Conservation (phyloP, 805 yeast genomes). For the Yamadazyma scolyti region DNA sequence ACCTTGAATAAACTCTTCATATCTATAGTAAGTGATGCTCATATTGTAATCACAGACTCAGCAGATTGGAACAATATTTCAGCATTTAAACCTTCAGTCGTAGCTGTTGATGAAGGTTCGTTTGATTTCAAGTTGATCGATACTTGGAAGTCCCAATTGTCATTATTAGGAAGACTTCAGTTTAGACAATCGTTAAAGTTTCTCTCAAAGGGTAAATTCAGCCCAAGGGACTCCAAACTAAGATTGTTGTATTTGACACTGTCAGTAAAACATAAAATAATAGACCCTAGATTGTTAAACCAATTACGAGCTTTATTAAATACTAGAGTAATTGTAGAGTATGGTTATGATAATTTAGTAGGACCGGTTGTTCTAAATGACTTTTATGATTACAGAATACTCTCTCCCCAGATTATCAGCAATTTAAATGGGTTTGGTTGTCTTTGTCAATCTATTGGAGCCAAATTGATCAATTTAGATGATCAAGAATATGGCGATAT, state of each 20-base stretch:
- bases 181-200: conserved; percentile 37
- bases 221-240: no score
- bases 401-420: conserved; percentile 20
- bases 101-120: conserved; percentile 17
- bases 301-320: conserved; percentile 43
- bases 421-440: conserved; percentile 49
- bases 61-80: conserved; percentile 11
- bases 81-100: conserved; percentile 22
- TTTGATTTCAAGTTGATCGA: neutral
- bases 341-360: conserved; percentile 38
- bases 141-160: neutral
- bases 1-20: conserved; percentile 36
- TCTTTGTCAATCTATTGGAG: conserved; percentile 55
- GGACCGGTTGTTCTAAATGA: conserved; percentile 63
- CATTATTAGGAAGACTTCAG: conserved; percentile 16
- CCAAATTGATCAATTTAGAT: conserved; percentile 44
- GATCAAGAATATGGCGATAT: conserved; percentile 47
- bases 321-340: conserved; percentile 51
- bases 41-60: conserved; percentile 15
- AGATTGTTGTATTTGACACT: conserved; percentile 45
- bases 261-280: no score
- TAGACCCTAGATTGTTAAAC: conserved; percentile 29
- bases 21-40: conserved; percentile 33
- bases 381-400: conserved; percentile 56
- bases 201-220: conserved; percentile 48